Evolutionary conservation across 257 asterid species (phyloP).

Genomic region (Lantana camara): DNA sequence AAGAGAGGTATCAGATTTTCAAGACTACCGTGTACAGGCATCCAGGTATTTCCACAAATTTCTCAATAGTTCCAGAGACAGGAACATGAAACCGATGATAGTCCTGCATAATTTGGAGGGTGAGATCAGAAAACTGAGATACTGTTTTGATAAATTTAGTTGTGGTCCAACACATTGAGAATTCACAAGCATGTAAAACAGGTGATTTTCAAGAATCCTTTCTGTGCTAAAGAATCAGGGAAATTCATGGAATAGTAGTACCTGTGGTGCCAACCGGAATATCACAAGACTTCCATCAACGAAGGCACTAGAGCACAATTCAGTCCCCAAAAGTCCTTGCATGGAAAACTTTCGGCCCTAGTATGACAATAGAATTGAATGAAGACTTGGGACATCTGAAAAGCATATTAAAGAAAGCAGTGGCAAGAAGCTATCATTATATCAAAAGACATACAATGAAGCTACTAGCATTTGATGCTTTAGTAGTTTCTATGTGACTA

Average conservation of each 20-base stretch:
- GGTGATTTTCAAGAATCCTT: not conserved
- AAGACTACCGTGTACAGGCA: constrained; percentile 84
- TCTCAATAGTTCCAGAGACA: constrained; percentile 89
- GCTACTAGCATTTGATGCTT: not conserved
- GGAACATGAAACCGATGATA: constrained; percentile 96
- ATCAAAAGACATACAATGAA: not conserved
- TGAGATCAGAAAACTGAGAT: constrained; percentile 1
- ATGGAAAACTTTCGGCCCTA: constrained; percentile 94
- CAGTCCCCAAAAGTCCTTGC: constrained; percentile 87
- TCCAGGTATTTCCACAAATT: constrained; percentile 86
- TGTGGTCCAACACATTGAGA: constrained; percentile 15
- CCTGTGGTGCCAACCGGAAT: constrained; percentile 99
- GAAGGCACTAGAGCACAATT: constrained; percentile 61
- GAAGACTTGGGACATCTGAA: constrained; percentile 22
- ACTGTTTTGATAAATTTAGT: constrained; percentile 14
- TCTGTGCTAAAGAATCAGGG: constrained; percentile 16
- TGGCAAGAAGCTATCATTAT: not conserved
- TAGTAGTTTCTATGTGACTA: not conserved
- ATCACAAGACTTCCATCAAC: constrained; percentile 81
- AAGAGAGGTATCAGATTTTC: constrained; percentile 17
- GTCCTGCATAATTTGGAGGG: constrained; percentile 57
- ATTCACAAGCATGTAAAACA: not conserved
- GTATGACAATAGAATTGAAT: constrained; percentile 16
- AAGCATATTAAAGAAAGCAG: constrained; percentile 8
- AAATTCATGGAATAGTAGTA: constrained; percentile 38